phyloP scores from a whole-genome alignment of 345 rosid species.

The Rubroshorea leprosula region DNA sequence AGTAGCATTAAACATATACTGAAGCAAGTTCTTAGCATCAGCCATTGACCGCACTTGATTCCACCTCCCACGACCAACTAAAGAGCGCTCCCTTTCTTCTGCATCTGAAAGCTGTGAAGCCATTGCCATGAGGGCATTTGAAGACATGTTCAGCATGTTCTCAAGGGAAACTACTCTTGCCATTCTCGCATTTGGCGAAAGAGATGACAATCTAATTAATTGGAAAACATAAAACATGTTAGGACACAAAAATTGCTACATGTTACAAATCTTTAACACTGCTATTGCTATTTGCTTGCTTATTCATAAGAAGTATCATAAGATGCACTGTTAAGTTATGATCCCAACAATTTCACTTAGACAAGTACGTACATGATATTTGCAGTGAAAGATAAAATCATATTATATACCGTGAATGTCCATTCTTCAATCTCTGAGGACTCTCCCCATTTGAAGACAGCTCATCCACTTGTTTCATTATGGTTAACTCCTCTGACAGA shows the following conservation, averaged over 20 bases:
- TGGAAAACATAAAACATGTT: constrained; percentile 19
- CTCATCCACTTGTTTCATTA: constrained; percentile 50
- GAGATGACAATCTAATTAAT: constrained; percentile 32
- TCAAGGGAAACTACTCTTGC: constrained; percentile 64
- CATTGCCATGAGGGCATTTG: constrained; percentile 62
- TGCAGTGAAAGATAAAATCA: background rate
- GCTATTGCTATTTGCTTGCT: background rate
- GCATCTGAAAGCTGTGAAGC: constrained; percentile 83
- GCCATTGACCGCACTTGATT: constrained; percentile 56
- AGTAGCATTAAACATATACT: constrained; percentile 52
- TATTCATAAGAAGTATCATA: too few species aligned
- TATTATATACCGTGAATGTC: constrained; percentile 44
- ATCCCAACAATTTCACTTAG: constrained; percentile 2
- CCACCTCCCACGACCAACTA: constrained; percentile 63
- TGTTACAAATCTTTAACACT: constrained; percentile 2
- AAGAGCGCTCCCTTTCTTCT: constrained; percentile 62
- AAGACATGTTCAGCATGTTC: constrained; percentile 63
- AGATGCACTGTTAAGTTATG: too few species aligned
- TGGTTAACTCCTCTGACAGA: constrained; percentile 56
- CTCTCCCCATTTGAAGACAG: constrained; percentile 40
- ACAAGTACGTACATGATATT: background rate
- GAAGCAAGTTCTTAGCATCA: constrained; percentile 76
- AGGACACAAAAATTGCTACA: constrained; percentile 16
- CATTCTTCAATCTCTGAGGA: constrained; percentile 45
- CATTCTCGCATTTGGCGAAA: constrained; percentile 62